These are phyloP conservation scores for Colletotrichum sojae DNA, from an alignment of 2,329 filamentous ascomycete species.

Conservation along the genomic window DNA sequence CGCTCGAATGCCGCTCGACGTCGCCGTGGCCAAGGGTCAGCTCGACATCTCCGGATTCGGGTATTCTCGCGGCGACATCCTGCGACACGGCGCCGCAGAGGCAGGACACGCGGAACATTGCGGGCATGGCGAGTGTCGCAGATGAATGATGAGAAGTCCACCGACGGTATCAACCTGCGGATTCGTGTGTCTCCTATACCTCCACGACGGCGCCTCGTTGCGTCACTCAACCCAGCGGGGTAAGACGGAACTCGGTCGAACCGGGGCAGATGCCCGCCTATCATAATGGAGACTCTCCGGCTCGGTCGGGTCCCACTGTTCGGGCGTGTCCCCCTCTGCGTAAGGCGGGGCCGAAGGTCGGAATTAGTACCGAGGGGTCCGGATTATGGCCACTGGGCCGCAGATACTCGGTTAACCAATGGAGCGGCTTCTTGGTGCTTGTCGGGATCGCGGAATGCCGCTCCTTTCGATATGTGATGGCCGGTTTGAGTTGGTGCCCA, in stretches of 20 bases:
- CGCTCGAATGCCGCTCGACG: slow-evolving; percentile 50
- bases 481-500: no score
- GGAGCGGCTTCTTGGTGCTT: no score
- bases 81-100: slow-evolving; percentile 47
- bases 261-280: not conserved
- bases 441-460: no score
- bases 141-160: not conserved
- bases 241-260: slow-evolving; percentile 5
- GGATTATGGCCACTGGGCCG: not conserved
- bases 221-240: not conserved
- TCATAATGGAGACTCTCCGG: not conserved
- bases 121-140: not conserved
- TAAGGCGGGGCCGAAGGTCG: not conserved
- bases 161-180: not conserved
- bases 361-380: not conserved
- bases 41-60: not conserved
- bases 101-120: slow-evolving; percentile 43
- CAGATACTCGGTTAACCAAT: no score
- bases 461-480: no score
- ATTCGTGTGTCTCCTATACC: not conserved
- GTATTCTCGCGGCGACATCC: slow-evolving; percentile 31
- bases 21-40: slow-evolving; percentile 52
- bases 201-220: not conserved
- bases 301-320: not conserved
- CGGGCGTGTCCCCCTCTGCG: not conserved